A percentile compares a stretch with the other conserved stretches of the same genome.
Evolutionary conservation across 192 early-diverging fungal species (phyloP).

Genomic region (Coemansia sp.): DNA sequence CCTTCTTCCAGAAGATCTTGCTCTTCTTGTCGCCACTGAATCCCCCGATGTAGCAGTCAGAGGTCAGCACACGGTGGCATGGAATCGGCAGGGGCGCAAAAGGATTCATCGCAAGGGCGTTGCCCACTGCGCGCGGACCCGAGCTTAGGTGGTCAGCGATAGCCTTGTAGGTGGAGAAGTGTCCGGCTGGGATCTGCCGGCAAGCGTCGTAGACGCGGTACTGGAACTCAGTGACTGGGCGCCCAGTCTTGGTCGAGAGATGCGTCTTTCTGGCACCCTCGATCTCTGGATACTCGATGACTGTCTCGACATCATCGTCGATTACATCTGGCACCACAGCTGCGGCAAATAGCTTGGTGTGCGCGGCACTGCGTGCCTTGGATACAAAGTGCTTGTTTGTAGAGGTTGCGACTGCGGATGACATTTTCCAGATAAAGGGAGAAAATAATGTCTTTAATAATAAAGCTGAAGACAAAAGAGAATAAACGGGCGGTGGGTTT

Average conservation of each 20-base stretch:
- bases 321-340: slow-evolving; percentile 38
- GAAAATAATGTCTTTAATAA: not conserved
- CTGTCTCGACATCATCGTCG: slow-evolving; percentile 53
- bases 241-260: slow-evolving; percentile 58
- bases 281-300: slow-evolving; percentile 54
- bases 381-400: slow-evolving; percentile 22
- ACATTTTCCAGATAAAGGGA: not conserved
- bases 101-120: slow-evolving; percentile 67
- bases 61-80: slow-evolving; percentile 68
- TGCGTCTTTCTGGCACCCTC: slow-evolving; percentile 46
- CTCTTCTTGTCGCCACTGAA: slow-evolving; percentile 65
- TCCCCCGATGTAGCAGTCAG: slow-evolving; percentile 66
- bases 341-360: slow-evolving; percentile 25
- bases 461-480: too few relatives aligned
- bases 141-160: slow-evolving; percentile 63
- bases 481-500: too few relatives aligned
- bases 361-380: slow-evolving; percentile 32
- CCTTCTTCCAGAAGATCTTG: slow-evolving; percentile 65
- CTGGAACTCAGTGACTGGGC: slow-evolving; percentile 68
- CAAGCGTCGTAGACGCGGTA: slow-evolving; percentile 71
- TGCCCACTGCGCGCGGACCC: slow-evolving; percentile 65
- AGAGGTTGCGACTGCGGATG: slow-evolving; percentile 12
- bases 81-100: slow-evolving; percentile 70
- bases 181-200: slow-evolving; percentile 63
- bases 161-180: slow-evolving; percentile 68